These are phyloP conservation scores for Curvularia verruculosa DNA, from an alignment of 2,329 filamentous ascomycete species.

Conservation along the genomic window DNA sequence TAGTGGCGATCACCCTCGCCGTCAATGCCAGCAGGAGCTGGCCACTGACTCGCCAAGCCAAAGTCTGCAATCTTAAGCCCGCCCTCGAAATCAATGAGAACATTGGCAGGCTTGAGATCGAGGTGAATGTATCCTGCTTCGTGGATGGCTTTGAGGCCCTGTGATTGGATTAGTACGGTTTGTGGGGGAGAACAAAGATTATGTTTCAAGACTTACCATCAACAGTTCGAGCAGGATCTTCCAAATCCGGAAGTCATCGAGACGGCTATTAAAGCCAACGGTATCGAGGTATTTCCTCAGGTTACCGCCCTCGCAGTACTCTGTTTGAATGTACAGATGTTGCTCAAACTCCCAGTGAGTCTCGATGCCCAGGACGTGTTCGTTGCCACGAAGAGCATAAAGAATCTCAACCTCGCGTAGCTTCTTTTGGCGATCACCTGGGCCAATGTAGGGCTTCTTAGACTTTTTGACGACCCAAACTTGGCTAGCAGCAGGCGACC, in stretches of 20 bases:
- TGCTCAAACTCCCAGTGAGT: constrained; percentile 86
- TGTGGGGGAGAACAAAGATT: neutral
- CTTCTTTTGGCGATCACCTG: constrained; percentile 80
- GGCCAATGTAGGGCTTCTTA: constrained; percentile 77
- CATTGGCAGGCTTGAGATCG: constrained; percentile 83
- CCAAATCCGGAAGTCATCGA: constrained; percentile 98
- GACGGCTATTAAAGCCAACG: constrained; percentile 79
- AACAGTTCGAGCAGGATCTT: constrained; percentile 90
- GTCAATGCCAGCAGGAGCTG: constrained; percentile 76
- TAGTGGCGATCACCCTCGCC: constrained; percentile 96
- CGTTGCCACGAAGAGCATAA: constrained; percentile 74
- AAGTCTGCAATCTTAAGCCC: constrained; percentile 86
- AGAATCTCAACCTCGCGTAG: constrained; percentile 83
- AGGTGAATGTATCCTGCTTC: constrained; percentile 84
- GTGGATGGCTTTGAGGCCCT: constrained; percentile 92
- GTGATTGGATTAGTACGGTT: constrained; percentile 32
- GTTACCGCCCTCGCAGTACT: constrained; percentile 94
- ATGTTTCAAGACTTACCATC: constrained; percentile 65
- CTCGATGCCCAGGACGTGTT: constrained; percentile 84
- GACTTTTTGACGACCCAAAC: constrained; percentile 96
- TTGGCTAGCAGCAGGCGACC: constrained; percentile 38
- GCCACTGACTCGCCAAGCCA: constrained; percentile 79
- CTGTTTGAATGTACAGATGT: constrained; percentile 94
- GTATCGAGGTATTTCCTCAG: constrained; percentile 84
- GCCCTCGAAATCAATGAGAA: constrained; percentile 81